phyloP scores from a whole-genome alignment of 2,329 filamentous ascomycete genomes.

The Cladophialophora carrionii region DNA sequence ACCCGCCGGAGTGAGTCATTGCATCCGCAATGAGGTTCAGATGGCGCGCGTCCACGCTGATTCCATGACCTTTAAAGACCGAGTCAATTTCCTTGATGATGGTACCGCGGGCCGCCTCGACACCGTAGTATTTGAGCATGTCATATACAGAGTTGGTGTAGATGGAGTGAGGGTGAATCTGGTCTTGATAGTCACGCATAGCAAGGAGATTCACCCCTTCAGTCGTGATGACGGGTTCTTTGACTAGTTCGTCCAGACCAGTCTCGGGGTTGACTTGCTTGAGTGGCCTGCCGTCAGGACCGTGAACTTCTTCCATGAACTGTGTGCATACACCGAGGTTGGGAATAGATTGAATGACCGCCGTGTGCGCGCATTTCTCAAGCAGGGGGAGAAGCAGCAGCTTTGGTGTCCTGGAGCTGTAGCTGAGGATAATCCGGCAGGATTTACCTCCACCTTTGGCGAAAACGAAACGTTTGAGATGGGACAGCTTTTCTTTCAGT shows the following conservation, averaged over 20 bases:
- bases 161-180: constrained; percentile 82
- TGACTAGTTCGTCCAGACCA: constrained; percentile 56
- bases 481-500: constrained; percentile 64
- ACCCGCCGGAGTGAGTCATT: constrained; percentile 93
- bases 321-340: constrained; percentile 74
- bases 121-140: constrained; percentile 83
- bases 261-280: constrained; percentile 54
- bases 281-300: constrained; percentile 53
- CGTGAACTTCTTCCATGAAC: constrained; percentile 61
- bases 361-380: constrained; percentile 74
- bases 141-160: constrained; percentile 91
- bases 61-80: constrained; percentile 90
- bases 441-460: constrained; percentile 72
- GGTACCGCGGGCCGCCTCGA: constrained; percentile 84
- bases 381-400: constrained; percentile 90
- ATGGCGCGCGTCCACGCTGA: constrained; percentile 87
- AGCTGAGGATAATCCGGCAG: constrained; percentile 82
- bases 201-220: constrained; percentile 85
- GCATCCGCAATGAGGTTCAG: constrained; percentile 94
- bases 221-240: constrained; percentile 57
- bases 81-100: constrained; percentile 84
- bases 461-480: constrained; percentile 77
- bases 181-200: constrained; percentile 84
- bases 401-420: constrained; percentile 79
- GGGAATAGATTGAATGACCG: constrained; percentile 83